A percentile compares a stretch with the other conserved stretches of the same genome.
Conservation (phyloP, 108 stramenopile species). For the Cyclotella cryptica region DNA sequence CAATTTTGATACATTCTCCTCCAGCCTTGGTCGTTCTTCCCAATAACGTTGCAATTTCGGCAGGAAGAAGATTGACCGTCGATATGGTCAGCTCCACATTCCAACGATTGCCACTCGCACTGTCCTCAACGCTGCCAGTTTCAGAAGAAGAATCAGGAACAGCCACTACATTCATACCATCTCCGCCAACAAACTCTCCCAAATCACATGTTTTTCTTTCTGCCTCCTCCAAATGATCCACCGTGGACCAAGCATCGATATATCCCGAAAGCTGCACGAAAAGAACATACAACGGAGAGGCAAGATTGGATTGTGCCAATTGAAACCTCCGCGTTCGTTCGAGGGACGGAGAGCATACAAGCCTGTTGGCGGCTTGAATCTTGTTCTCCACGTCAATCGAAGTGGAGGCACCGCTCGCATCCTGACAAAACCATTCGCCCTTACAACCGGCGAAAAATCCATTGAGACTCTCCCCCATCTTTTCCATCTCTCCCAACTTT, state of each 20-base stretch:
- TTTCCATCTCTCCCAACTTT: slow-evolving; percentile 67
- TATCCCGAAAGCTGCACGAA: slow-evolving; percentile 69
- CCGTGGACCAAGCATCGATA: slow-evolving; percentile 60
- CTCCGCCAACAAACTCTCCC: slow-evolving; percentile 34
- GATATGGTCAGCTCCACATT: slow-evolving; percentile 39
- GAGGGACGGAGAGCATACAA: slow-evolving; percentile 29
- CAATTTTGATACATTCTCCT: slow-evolving; percentile 20
- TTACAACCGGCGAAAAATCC: slow-evolving; percentile 54
- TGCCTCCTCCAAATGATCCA: slow-evolving; percentile 34
- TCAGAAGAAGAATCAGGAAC: slow-evolving; percentile 3
- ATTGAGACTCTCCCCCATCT: slow-evolving; percentile 65
- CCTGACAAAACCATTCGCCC: background rate
- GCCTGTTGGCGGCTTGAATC: slow-evolving; percentile 34
- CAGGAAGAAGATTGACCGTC: slow-evolving; percentile 28
- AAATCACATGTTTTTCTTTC: slow-evolving; percentile 3
- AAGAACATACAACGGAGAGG: slow-evolving; percentile 72
- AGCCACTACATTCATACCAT: slow-evolving; percentile 37
- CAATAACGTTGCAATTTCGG: slow-evolving; percentile 31
- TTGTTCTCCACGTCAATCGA: slow-evolving; percentile 11
- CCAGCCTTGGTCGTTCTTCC: slow-evolving; percentile 19
- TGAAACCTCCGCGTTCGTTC: slow-evolving; percentile 62
- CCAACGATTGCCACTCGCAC: slow-evolving; percentile 13
- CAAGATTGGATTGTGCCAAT: slow-evolving; percentile 61
- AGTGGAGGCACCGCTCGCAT: slow-evolving; percentile 9
- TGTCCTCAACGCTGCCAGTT: background rate